phyloP scores from a whole-genome alignment of 805 yeast genomes.

The Zygoascus tannicola region DNA sequence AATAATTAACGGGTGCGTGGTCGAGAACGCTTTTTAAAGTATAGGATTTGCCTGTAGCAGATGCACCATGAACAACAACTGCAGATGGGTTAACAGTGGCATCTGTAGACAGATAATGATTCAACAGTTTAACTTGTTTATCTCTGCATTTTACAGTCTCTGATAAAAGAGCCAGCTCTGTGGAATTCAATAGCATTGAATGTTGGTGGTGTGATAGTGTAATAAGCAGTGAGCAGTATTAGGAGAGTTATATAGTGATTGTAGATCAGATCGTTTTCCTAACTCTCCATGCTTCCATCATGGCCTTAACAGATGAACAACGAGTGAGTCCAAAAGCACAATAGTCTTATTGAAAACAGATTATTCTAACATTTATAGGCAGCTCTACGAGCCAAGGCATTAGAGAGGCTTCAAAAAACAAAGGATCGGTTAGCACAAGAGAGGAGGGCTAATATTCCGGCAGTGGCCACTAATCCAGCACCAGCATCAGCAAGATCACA shows the following conservation, averaged over 20 bases:
- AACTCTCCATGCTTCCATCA: background rate
- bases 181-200: background rate
- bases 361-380: too few relatives aligned
- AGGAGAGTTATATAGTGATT: too few relatives aligned
- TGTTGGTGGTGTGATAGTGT: background rate
- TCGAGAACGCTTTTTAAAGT: conserved; percentile 30
- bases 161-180: background rate
- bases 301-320: conserved; percentile 3
- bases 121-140: conserved; percentile 3
- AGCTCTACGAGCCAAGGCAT: conserved; percentile 16
- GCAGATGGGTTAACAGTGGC: conserved; percentile 25
- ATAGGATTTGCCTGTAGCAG: conserved; percentile 40
- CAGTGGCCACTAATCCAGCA: conserved; percentile 1
- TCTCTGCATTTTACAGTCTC: background rate
- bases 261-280: too few relatives aligned
- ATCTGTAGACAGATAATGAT: conserved; percentile 11
- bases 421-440: conserved; percentile 17
- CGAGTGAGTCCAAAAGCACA: conserved; percentile 3
- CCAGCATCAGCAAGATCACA: background rate
- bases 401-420: conserved; percentile 18
- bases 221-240: background rate
- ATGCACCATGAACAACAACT: conserved; percentile 40
- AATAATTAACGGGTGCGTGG: conserved; percentile 22
- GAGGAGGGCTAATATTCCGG: conserved; percentile 3
- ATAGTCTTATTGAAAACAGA: too few relatives aligned